Evolutionary conservation across 768 basidiomycete genomes (phyloP), one percentile per base, ranked within the genome.

Genomic region (Russula sp.): DNA sequence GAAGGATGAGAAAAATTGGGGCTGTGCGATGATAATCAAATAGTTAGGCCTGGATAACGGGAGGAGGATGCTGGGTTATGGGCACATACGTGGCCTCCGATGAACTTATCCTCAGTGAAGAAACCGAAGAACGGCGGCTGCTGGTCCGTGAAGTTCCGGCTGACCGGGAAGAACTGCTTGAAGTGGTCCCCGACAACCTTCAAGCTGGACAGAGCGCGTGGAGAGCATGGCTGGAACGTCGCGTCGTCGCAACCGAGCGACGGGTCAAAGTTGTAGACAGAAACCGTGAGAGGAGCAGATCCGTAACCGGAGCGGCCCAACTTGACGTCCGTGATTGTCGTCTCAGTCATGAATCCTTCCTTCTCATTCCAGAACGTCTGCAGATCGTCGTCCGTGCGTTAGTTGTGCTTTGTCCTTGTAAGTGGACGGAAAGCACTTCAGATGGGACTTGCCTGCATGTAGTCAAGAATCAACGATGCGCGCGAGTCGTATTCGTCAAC

Each of bases 171-270:
- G 57, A 74, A 60, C 3, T 53, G 51, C 22, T 72, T 66, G 70
- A 76, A 76, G 27, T 67, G 66, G 56, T 71, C 68, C 47, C 73
- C 71, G 37, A 68, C 63, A 39, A 66, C 68, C 48, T 66, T 67
- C 55, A 63, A 59, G 40, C 67, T 71, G 1, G 72, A 67, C 20
- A 75, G 68, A 8, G 73, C 72, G 31, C 63, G 66, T 53, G 73
- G 72, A 1, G 73, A 74, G 62, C 74, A 73, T 6, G 73, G 74
- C 53, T 74, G 72, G 69, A 74, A 75, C 2, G 74, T 73, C 6
- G 64, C 65, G 27, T 69, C 68, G 40, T 74, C 72, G 59, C 71
- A 72, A 13, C 69, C 69, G 7, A 71, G 69, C 31, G 51, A 60
- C 9, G 68, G 64, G 56, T 71, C 69, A 57, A 67, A 70, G 11